A percentile compares a stretch with the other conserved stretches of the same genome.
phyloP scores from a whole-genome alignment of 176 grass and related monocot genomes.

The Ampelocalamus luodianensis region DNA sequence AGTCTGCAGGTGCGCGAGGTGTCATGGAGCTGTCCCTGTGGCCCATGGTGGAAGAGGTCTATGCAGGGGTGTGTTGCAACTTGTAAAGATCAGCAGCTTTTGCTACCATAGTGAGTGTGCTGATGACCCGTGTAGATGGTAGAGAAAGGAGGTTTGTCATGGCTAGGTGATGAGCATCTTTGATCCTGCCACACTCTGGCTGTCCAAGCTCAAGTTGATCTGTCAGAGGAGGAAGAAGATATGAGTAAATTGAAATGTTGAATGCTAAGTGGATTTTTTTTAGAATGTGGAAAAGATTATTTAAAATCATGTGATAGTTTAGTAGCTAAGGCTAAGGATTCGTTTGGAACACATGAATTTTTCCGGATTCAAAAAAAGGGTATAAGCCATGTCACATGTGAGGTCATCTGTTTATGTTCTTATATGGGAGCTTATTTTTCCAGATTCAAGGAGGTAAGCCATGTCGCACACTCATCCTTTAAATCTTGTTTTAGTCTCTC shows the following conservation, averaged over 20 bases:
- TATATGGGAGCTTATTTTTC: background rate
- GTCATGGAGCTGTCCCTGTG: background rate
- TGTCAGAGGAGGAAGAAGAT: background rate
- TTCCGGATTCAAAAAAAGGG: too few relatives aligned
- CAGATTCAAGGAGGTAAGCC: too few relatives aligned
- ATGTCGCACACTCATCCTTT: constrained; percentile 12
- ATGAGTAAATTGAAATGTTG: background rate
- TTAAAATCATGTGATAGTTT: too few relatives aligned
- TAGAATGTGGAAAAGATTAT: too few relatives aligned
- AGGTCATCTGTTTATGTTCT: background rate
- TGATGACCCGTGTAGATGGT: constrained; percentile 21
- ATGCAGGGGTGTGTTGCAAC: constrained; percentile 19
- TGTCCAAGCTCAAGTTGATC: background rate
- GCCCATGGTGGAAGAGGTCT: constrained; percentile 35
- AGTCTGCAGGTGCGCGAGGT: background rate
- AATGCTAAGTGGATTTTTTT: background rate
- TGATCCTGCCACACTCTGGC: background rate
- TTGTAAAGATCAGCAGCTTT: constrained; percentile 36
- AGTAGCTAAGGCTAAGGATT: too few relatives aligned
- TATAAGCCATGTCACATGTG: too few relatives aligned
- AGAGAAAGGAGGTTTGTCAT: constrained; percentile 40
- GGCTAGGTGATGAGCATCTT: constrained; percentile 50
- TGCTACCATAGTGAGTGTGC: constrained; percentile 42
- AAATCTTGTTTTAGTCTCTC: constrained; percentile 47
- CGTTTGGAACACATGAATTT: too few relatives aligned